A percentile compares a stretch with the other conserved stretches of the same genome.
These are phyloP conservation scores for Microbotryum intermedium DNA, from an alignment of 1,284 basidiomycete species.

Conservation along the genomic window DNA sequence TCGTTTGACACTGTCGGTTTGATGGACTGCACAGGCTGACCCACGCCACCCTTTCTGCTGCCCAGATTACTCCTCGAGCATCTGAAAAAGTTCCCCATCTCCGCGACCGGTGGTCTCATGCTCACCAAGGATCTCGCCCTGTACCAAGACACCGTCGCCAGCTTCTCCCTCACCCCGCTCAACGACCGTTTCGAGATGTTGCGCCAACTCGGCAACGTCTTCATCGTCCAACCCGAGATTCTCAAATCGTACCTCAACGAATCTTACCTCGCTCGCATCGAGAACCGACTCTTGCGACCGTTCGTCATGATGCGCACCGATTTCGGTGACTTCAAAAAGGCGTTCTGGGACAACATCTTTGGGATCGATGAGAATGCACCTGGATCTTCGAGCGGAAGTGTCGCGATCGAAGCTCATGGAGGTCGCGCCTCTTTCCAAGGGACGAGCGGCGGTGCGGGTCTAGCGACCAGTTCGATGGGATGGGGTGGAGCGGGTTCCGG, in stretches of 20 bases:
- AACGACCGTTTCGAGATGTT: slow-evolving; percentile 97
- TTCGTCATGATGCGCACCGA: slow-evolving; percentile 86
- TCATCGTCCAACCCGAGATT: slow-evolving; percentile 87
- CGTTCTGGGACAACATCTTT: slow-evolving; percentile 31
- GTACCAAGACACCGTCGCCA: slow-evolving; percentile 83
- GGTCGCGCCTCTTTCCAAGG: too few relatives aligned
- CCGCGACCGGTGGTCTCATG: slow-evolving; percentile 93
- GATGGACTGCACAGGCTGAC: too few relatives aligned
- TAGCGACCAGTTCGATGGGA: not conserved
- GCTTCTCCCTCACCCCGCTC: slow-evolving; percentile 71
- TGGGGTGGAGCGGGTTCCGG: too few relatives aligned
- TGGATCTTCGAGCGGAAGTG: too few relatives aligned
- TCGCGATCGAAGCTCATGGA: too few relatives aligned
- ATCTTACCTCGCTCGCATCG: slow-evolving; percentile 75
- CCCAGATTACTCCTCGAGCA: slow-evolving; percentile 88
- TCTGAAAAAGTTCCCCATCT: slow-evolving; percentile 90
- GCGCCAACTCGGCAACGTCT: slow-evolving; percentile 92
- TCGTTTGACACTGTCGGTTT: not conserved
- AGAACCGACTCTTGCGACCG: slow-evolving; percentile 73
- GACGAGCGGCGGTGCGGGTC: not conserved
- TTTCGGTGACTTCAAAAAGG: slow-evolving; percentile 42
- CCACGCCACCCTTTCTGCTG: not conserved
- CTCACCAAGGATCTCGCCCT: slow-evolving; percentile 97
- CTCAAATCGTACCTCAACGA: slow-evolving; percentile 88
- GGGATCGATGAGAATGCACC: slow-evolving; percentile 8